Percentiles rank a stretch among this genome's conserved stretches.
phyloP scores from a whole-genome alignment of 2,329 filamentous ascomycete species.

The Talaromyces rugulosus region DNA sequence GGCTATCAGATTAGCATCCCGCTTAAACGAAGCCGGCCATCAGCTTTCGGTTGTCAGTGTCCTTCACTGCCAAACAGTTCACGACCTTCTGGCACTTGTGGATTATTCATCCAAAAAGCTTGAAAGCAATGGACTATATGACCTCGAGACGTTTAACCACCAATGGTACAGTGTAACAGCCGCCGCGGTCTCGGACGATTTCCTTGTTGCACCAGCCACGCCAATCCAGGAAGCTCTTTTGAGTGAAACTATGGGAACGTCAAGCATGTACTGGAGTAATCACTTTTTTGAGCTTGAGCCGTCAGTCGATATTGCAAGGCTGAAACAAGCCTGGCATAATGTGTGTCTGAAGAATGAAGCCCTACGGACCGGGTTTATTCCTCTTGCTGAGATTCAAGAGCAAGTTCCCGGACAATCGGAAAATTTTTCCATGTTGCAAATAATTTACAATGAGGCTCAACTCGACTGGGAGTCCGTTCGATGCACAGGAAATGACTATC shows the following conservation, averaged over 20 bases:
- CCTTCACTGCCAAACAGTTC: conserved; percentile 24
- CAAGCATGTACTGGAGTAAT: conserved; percentile 38
- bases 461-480: conserved; percentile 23
- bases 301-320: conserved; percentile 22
- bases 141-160: conserved; percentile 16
- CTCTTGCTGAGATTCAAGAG: conserved; percentile 22
- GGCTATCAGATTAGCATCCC: conserved; percentile 25
- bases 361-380: conserved; percentile 34
- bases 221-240: conserved; percentile 37
- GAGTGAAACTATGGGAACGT: conserved; percentile 36
- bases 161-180: conserved; percentile 18
- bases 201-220: conserved; percentile 25
- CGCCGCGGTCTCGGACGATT: conserved; percentile 16
- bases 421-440: conserved; percentile 24
- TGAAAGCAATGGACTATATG: background rate
- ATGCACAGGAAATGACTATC: conserved; percentile 16
- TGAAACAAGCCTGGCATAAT: conserved; percentile 30
- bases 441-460: conserved; percentile 22
- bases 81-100: conserved; percentile 21
- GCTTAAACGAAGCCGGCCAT: conserved; percentile 21
- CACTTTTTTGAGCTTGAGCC: conserved; percentile 30
- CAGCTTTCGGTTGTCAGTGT: conserved; percentile 26
- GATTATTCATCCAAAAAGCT: background rate
- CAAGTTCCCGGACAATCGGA: background rate
- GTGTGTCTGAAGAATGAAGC: conserved; percentile 29